These are phyloP conservation scores for Cryptosporidium tyzzeri DNA, from an alignment of 169 alveolate species.

Conservation along the genomic window DNA sequence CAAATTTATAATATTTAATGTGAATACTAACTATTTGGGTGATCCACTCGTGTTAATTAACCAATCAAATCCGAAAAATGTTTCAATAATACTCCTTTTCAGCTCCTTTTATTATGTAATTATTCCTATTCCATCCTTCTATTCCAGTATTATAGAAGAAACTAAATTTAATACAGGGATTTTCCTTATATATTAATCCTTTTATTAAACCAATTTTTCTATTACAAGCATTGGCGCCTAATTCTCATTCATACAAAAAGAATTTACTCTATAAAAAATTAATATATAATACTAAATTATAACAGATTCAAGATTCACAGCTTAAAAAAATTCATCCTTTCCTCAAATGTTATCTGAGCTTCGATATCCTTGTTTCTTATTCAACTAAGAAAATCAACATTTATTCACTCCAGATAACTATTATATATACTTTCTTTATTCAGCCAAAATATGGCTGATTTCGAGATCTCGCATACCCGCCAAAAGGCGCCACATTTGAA, in stretches of 20 bases:
- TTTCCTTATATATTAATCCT: neutral
- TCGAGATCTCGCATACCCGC: neutral
- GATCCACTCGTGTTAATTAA: neutral
- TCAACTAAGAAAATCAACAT: neutral
- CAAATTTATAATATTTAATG: neutral
- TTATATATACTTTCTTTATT: neutral
- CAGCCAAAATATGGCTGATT: neutral
- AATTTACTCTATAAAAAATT: neutral
- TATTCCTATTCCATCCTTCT: conserved; percentile 6
- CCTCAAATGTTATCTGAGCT: neutral
- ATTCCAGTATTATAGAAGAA: neutral
- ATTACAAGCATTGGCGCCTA: conserved; percentile 6
- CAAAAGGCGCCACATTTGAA: conserved; percentile 3
- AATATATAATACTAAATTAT: conserved; percentile 6
- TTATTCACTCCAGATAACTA: neutral
- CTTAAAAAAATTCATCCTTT: neutral
- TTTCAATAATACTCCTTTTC: neutral
- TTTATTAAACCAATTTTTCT: neutral
- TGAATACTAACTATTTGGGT: neutral
- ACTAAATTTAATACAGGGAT: neutral
- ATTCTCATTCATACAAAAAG: neutral
- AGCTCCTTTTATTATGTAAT: neutral
- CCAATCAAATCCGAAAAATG: neutral
- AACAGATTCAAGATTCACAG: neutral
- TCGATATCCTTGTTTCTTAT: too few species aligned